A percentile compares a stretch with the other conserved stretches of the same genome.
phyloP scores from a whole-genome alignment of 306 rosid genomes.

The Styphnolobium japonicum region DNA sequence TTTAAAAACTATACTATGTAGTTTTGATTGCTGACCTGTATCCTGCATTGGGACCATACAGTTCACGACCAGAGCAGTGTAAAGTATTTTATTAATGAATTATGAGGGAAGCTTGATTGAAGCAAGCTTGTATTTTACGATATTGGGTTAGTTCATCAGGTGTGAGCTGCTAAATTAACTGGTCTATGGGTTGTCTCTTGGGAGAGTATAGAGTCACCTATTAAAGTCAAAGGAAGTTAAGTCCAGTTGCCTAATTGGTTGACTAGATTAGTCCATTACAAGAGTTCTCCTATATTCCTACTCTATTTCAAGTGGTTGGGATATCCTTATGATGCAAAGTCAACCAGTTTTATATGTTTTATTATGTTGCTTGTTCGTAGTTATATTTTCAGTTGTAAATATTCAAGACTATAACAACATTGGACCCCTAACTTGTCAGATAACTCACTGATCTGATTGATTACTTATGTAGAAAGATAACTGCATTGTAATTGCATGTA shows the following conservation, averaged over 20 bases:
- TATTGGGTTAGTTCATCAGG: slow-evolving; percentile 1
- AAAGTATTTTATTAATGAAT: slow-evolving; percentile 20
- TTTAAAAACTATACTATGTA: neutral
- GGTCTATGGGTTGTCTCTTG: slow-evolving; percentile 18
- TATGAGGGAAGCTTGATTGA: slow-evolving; percentile 17
- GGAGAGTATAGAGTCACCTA: slow-evolving; percentile 28
- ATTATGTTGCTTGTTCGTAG: neutral
- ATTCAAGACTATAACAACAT: neutral
- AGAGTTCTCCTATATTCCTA: slow-evolving; percentile 14
- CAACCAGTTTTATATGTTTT: slow-evolving; percentile 19
- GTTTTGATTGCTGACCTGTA: slow-evolving; percentile 23
- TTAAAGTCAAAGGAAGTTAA: slow-evolving; percentile 47
- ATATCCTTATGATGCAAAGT: slow-evolving; percentile 41
- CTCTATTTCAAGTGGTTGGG: slow-evolving; percentile 34
- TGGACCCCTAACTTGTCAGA: neutral
- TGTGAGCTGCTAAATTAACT: slow-evolving; percentile 25
- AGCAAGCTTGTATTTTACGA: neutral
- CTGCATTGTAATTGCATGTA: slow-evolving; percentile 19
- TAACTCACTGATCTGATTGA: neutral
- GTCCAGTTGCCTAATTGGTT: slow-evolving; percentile 26
- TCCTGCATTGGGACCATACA: slow-evolving; percentile 14
- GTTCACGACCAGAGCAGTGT: neutral
- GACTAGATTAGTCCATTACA: slow-evolving; percentile 33
- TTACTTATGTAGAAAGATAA: slow-evolving; percentile 11
- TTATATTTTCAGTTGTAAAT: slow-evolving; percentile 17